A percentile compares a stretch with the other conserved stretches of the same genome.
phyloP scores from a whole-genome alignment of 805 yeast genomes.

The Schizosaccharomyces osmophilus region DNA sequence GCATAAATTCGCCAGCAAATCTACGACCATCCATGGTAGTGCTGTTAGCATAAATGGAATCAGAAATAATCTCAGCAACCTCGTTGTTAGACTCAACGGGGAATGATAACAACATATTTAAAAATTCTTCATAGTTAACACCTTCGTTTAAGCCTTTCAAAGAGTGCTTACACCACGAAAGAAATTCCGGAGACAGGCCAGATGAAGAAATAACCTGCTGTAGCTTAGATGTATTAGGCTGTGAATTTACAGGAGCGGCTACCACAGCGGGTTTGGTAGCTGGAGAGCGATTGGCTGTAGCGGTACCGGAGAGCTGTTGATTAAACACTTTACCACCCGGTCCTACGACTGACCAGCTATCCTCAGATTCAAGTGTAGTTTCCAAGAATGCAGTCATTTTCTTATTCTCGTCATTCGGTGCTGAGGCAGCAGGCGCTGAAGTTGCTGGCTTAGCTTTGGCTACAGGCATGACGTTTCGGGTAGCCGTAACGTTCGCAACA shows the following conservation, averaged over 20 bases:
- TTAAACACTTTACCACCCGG: constrained; percentile 1
- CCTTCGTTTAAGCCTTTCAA: constrained; percentile 37
- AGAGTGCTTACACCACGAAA: constrained; percentile 18
- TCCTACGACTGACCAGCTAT: constrained; percentile 5
- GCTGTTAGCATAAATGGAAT: constrained; percentile 70
- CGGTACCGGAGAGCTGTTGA: not conserved
- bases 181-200: constrained; percentile 8
- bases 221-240: not conserved
- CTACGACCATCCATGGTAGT: constrained; percentile 84
- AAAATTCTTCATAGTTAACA: constrained; percentile 43
- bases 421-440: not conserved
- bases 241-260: not conserved
- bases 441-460: not conserved
- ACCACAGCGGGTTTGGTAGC: constrained; percentile 5
- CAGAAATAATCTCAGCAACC: constrained; percentile 67
- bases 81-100: constrained; percentile 40
- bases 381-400: not conserved
- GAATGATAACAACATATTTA: constrained; percentile 54
- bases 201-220: not conserved
- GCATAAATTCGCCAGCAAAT: constrained; percentile 73
- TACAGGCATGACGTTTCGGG: constrained; percentile 4
- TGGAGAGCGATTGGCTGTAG: not conserved
- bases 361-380: not conserved
- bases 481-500: not conserved
- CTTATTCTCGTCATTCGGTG: not conserved